Percentiles rank a stretch among this genome's conserved stretches.
Evolutionary conservation across 495 filamentous ascomycete genomes (phyloP).

Genomic region (Podospora australis): DNA sequence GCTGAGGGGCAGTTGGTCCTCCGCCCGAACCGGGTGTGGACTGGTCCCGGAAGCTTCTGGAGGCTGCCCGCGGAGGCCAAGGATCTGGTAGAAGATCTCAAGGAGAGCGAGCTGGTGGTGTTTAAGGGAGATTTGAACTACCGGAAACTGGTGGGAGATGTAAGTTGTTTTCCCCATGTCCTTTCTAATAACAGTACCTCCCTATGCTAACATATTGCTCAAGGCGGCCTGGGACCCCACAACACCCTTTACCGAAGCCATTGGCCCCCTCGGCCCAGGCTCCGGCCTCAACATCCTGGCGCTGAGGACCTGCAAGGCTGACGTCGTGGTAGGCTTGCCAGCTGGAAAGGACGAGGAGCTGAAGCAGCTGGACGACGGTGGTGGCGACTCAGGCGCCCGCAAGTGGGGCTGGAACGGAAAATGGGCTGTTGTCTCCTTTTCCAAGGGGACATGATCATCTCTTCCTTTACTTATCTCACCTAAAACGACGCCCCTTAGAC

Average conservation of each 20-base stretch:
- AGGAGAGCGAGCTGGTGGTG: constrained; percentile 78
- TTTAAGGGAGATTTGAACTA: constrained; percentile 99
- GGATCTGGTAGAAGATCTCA: constrained; percentile 69
- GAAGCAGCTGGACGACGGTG: constrained; percentile 57
- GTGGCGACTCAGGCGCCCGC: constrained; percentile 60
- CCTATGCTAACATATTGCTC: neutral
- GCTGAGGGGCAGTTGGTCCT: constrained; percentile 74
- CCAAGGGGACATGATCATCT: constrained; percentile 29
- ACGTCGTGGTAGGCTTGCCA: constrained; percentile 85
- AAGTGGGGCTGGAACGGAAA: constrained; percentile 98
- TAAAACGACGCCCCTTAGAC: too few relatives aligned
- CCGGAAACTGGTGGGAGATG: constrained; percentile 81
- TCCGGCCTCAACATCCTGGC: constrained; percentile 78
- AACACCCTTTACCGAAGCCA: constrained; percentile 76
- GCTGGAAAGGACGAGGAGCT: constrained; percentile 76
- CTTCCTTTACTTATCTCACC: neutral
- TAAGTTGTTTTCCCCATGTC: constrained; percentile 38
- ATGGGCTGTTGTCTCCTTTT: constrained; percentile 92
- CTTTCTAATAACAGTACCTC: neutral
- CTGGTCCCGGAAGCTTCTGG: constrained; percentile 77
- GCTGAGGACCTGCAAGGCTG: constrained; percentile 90
- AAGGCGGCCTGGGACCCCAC: constrained; percentile 81
- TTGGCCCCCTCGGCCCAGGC: constrained; percentile 75
- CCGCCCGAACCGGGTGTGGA: constrained; percentile 86
- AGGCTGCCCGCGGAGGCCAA: constrained; percentile 62